Base-by-base conservation (phyloP, 306 rosid species). In the Vicia villosa region DNA sequence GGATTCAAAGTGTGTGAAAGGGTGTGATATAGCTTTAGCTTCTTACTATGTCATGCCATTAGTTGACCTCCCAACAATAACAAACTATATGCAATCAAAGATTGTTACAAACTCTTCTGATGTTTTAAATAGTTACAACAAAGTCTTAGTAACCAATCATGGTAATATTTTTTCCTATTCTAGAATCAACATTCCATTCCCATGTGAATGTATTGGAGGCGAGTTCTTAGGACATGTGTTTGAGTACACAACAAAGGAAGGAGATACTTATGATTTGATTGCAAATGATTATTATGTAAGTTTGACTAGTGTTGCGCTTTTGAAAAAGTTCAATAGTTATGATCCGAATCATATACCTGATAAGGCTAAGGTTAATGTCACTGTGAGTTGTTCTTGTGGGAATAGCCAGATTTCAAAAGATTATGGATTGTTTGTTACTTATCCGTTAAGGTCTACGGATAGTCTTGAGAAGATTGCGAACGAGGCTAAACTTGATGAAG, bases 351-450 rank as follows among this genome's bases (percentile, higher is more conserved):
- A 64, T 3, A 73, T 87, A 67, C 86, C 80, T 0, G 1, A 6
- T 26, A 38, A 47, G 74, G 49, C 65, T n/a, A 70, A 4, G 56
- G 5, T 89, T 66, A 84, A 83, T 49, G 96, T 86, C 1, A 57
- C 81, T 3, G 90, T 92, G 47, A 83, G 66, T 9, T 89, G 96
- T 78, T 77, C 80, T 12, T 89, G 97, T 77, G 98, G 98, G 59
- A 5, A 83, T 61, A 77, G 84, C 7, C 3, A 21, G 16, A 40
- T 92, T 73, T 83, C 91, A 2, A 51, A 79, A 76, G 74, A 70
- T 0, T 92, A 82, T 73, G 96, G 96, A 5, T 20, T 87, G 86
- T 92, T 92, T 42, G 13, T 86, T 15, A 89, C 95, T 3, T 92
- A 86, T 74, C 96, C 97, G 0, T 80, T 92, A 3, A 52, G 76